These are phyloP conservation scores for Phytophthora idaei DNA, from an alignment of 352 stramenopile species.

Conservation along the genomic window DNA sequence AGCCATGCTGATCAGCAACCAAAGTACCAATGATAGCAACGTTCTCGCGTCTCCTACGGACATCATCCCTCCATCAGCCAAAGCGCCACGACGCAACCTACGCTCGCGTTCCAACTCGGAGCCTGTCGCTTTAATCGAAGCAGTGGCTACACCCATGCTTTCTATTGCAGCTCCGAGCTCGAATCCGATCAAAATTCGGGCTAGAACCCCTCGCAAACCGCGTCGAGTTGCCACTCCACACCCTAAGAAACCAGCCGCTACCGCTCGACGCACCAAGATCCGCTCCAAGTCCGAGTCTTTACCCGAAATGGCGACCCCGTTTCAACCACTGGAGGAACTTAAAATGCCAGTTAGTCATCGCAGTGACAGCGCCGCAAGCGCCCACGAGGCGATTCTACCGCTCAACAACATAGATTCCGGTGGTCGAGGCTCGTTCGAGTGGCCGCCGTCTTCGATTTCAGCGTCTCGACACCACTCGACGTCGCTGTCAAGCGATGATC, in stretches of 20 bases:
- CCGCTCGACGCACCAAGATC: conserved; percentile 43
- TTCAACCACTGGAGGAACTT: conserved; percentile 36
- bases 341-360: conserved; percentile 32
- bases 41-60: conserved; percentile 1
- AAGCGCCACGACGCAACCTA: conserved; percentile 43
- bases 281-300: conserved; percentile 75
- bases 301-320: conserved; percentile 29
- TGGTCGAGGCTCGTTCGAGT: conserved; percentile 38
- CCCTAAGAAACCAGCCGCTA: conserved; percentile 23
- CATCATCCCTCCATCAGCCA: conserved; percentile 28
- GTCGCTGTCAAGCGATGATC: conserved; percentile 57
- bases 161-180: background rate
- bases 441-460: conserved; percentile 30
- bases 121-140: conserved; percentile 39
- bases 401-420: conserved; percentile 13
- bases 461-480: conserved; percentile 26
- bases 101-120: conserved; percentile 81
- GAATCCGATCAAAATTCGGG: conserved; percentile 5
- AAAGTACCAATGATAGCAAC: conserved; percentile 4
- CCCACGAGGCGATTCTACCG: conserved; percentile 33
- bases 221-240: conserved; percentile 46
- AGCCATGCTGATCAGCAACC: conserved; percentile 13
- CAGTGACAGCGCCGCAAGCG: conserved; percentile 41
- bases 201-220: conserved; percentile 37
- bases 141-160: background rate